A percentile compares a stretch with the other conserved stretches of the same genome.
Evolutionary conservation across 1,284 basidiomycete genomes (phyloP).

Genomic region (Coriolopsis trogii): DNA sequence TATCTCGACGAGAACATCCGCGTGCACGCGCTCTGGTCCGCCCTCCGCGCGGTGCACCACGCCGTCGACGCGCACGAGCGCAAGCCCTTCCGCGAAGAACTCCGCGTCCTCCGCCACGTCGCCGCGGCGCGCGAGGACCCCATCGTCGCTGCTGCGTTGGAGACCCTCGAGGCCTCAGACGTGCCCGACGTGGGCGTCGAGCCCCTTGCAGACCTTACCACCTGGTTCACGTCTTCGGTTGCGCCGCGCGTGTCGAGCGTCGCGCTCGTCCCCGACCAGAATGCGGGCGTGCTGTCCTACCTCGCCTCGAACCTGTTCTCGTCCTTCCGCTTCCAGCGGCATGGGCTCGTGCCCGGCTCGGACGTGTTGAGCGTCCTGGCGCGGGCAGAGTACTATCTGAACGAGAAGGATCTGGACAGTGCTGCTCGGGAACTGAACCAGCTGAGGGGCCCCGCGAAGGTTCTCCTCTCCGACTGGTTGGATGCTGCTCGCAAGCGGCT

Average conservation of each 20-base stretch:
- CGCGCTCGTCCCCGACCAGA: constrained; percentile 87
- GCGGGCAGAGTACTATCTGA: constrained; percentile 88
- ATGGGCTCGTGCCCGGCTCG: constrained; percentile 74
- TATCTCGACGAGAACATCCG: constrained; percentile 91
- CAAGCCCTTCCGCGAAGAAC: constrained; percentile 87
- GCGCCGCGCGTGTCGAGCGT: constrained; percentile 86
- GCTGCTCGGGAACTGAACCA: constrained; percentile 94
- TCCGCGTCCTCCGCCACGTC: constrained; percentile 80
- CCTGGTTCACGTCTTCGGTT: constrained; percentile 89
- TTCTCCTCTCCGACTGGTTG: constrained; percentile 89
- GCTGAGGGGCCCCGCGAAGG: constrained; percentile 84
- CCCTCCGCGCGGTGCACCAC: constrained; percentile 62
- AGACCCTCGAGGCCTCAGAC: constrained; percentile 74
- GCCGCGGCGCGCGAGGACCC: constrained; percentile 71
- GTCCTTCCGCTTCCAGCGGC: constrained; percentile 78
- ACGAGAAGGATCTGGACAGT: constrained; percentile 91
- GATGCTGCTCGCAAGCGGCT: constrained; percentile 86
- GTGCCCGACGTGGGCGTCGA: constrained; percentile 88
- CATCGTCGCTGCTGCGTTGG: constrained; percentile 69
- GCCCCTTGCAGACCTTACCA: constrained; percentile 84
- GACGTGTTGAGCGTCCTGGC: constrained; percentile 90
- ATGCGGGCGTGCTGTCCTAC: constrained; percentile 88
- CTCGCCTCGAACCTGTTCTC: constrained; percentile 82
- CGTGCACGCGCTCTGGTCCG: constrained; percentile 82
- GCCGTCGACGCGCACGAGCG: constrained; percentile 63